A percentile compares a stretch with the other conserved stretches of the same genome.
These are phyloP conservation scores for Aquilaria yunnanensis DNA, from an alignment of 345 rosid genomes.

Conservation along the genomic window DNA sequence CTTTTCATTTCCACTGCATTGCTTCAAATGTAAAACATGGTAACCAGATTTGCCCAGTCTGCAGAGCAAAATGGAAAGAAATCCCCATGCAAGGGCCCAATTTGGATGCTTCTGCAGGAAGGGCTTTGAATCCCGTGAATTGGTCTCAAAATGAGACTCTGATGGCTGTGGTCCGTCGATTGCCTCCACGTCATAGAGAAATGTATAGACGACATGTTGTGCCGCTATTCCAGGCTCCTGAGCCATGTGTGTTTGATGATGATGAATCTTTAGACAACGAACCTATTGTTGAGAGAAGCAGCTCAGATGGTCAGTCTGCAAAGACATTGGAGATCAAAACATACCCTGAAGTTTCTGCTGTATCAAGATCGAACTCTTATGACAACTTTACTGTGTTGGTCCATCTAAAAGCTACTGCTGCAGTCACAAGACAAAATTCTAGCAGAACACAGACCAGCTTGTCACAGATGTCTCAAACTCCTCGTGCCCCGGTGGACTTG, in stretches of 20 bases:
- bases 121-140: slow-evolving; percentile 27
- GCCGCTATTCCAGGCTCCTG: slow-evolving; percentile 54
- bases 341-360: slow-evolving; percentile 75
- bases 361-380: slow-evolving; percentile 33
- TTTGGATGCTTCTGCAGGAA: slow-evolving; percentile 35
- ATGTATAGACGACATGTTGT: slow-evolving; percentile 40
- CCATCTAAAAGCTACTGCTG: slow-evolving; percentile 71
- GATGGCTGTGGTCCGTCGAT: slow-evolving; percentile 40
- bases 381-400: slow-evolving; percentile 69
- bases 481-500: slow-evolving; percentile 78
- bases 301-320: slow-evolving; percentile 20
- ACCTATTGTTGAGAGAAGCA: slow-evolving; percentile 27
- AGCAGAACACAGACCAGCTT: slow-evolving; percentile 27
- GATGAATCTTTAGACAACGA: slow-evolving; percentile 67
- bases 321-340: slow-evolving; percentile 49
- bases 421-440: slow-evolving; percentile 23
- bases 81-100: slow-evolving; percentile 71
- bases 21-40: slow-evolving; percentile 83
- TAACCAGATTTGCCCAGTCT: slow-evolving; percentile 85
- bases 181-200: slow-evolving; percentile 56
- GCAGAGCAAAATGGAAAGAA: slow-evolving; percentile 89
- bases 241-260: slow-evolving; percentile 65
- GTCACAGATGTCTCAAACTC: slow-evolving; percentile 35
- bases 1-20: slow-evolving; percentile 95
- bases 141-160: slow-evolving; percentile 54